Evolutionary conservation across 2,329 filamentous ascomycete species (phyloP), one percentile per base, ranked within the genome.

Genomic region (Epichloe gansuensis): DNA sequence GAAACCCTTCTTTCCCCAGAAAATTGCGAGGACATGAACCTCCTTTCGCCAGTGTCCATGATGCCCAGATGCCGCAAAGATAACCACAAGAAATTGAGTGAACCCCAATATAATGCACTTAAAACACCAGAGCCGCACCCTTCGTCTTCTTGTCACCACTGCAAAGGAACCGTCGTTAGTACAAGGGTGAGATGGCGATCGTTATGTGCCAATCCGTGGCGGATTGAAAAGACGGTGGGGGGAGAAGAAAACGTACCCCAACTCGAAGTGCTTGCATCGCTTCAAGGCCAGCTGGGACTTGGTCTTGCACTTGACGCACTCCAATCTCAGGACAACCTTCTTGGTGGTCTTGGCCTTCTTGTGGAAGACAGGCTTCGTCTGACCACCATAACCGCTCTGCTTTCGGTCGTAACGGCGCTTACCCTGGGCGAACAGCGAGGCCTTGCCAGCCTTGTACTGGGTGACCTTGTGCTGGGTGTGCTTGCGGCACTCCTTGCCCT

Each of bases 101-200:
- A 67, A 65, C 64, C 41, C 66, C 62, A 68, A 66, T 63, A 67
- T 69, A 75, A 75, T 68, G 72, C 75, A 81, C 78, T 85, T 95
- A 98, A 84, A 98, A 98, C 70, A 98, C 93, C 71, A 98, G 85
- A 76, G 93, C 93, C 69, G 93, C 93, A 86, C 93, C 93, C 90
- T 98, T 98, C 69, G 93, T 98, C 89, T 98, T 98, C 91, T 98
- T 98, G 86, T 98, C 93, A 84, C 93, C 93, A 85, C 93, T 95
- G 66, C 67, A 23, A 12, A 35, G 15, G 2, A 23, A 50, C 3
- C 4, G 12, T 25, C 8, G 31, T 52, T 34, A 47, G 25, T 37
- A 17, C 5, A 42, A 31, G 3, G 28, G 4, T 31, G 28, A 0
- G 8, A 31, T 31, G 28, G 28, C 3, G 28, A 31, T 31, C 9